Percentiles rank a stretch among this genome's conserved stretches.
Evolutionary conservation across 2,329 filamentous ascomycete species (phyloP).

Genomic region (Neopestalotiopsis clavispora): DNA sequence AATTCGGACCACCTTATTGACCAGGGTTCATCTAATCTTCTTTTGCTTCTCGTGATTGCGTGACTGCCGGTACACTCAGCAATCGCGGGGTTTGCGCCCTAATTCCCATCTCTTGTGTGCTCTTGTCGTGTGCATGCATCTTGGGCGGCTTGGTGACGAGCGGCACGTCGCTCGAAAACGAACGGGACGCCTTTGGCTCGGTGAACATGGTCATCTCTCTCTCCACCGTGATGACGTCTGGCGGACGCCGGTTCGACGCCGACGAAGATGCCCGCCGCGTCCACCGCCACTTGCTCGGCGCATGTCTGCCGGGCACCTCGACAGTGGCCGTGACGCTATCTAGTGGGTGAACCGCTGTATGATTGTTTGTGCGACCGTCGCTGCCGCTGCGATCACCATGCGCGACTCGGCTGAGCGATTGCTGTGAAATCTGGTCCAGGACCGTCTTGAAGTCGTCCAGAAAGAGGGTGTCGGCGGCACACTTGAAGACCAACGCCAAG

Average conservation of each 20-base stretch:
- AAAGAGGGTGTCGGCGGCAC: slow-evolving; percentile 68
- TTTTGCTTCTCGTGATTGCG: not conserved
- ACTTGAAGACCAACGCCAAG: slow-evolving; percentile 68
- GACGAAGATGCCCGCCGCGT: not conserved
- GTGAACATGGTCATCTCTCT: slow-evolving; percentile 6
- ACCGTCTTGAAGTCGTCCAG: slow-evolving; percentile 72
- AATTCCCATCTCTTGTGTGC: not conserved
- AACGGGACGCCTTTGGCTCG: not conserved
- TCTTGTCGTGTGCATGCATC: not conserved
- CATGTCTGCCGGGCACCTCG: not conserved
- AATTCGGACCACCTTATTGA: not conserved
- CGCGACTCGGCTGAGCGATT: slow-evolving; percentile 7
- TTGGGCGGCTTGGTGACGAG: not conserved
- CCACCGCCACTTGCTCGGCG: not conserved
- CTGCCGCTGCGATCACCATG: not conserved
- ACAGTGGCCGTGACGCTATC: not conserved
- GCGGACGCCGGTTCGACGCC: not conserved
- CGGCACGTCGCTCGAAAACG: not conserved
- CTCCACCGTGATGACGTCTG: not conserved
- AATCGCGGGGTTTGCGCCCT: not conserved
- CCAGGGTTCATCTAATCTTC: not conserved
- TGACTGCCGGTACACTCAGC: not conserved
- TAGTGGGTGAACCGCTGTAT: not conserved
- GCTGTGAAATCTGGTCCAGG: slow-evolving; percentile 37
- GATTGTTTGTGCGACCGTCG: not conserved